Evolutionary conservation across 768 basidiomycete genomes (phyloP).

Genomic region (Collybiopsis luxurians): DNA sequence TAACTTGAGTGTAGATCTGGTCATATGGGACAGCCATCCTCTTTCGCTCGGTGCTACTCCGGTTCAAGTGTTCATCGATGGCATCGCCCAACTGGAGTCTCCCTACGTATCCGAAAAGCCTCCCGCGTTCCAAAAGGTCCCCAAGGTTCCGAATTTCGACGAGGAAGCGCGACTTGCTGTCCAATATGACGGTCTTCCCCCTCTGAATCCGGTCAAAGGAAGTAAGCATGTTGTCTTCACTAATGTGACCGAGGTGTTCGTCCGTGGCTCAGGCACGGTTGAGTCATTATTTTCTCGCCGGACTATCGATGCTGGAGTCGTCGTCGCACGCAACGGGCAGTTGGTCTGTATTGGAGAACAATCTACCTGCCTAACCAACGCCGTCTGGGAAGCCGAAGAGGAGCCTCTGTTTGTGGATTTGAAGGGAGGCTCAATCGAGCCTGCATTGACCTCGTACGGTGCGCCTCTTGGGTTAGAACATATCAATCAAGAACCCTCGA

Average conservation of each 20-base stretch:
- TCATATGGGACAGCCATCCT: constrained; percentile 85
- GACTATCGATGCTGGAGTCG: constrained; percentile 26
- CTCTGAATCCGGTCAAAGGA: constrained; percentile 46
- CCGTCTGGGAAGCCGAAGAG: constrained; percentile 9
- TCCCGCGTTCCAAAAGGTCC: constrained; percentile 38
- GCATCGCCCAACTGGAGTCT: constrained; percentile 65
- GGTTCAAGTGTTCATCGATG: constrained; percentile 86
- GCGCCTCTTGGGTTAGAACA: constrained; percentile 68
- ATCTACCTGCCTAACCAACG: constrained; percentile 19
- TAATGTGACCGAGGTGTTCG: constrained; percentile 57
- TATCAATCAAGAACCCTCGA: constrained; percentile 65
- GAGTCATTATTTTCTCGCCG: constrained; percentile 24
- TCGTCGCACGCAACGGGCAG: constrained; percentile 43
- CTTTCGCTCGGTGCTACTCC: constrained; percentile 85
- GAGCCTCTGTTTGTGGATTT: constrained; percentile 52
- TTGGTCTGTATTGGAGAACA: constrained; percentile 46
- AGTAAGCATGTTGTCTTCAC: constrained; percentile 48
- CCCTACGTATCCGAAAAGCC: constrained; percentile 54
- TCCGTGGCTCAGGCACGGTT: constrained; percentile 24
- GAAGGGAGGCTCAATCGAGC: constrained; percentile 62
- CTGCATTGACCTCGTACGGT: constrained; percentile 72
- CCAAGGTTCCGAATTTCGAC: constrained; percentile 68
- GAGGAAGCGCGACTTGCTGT: constrained; percentile 62
- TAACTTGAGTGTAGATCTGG: constrained; percentile 48
- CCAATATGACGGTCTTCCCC: constrained; percentile 71